These are phyloP conservation scores for Mortierella sp. DNA, from an alignment of 371 early-diverging fungal species.

Conservation along the genomic window DNA sequence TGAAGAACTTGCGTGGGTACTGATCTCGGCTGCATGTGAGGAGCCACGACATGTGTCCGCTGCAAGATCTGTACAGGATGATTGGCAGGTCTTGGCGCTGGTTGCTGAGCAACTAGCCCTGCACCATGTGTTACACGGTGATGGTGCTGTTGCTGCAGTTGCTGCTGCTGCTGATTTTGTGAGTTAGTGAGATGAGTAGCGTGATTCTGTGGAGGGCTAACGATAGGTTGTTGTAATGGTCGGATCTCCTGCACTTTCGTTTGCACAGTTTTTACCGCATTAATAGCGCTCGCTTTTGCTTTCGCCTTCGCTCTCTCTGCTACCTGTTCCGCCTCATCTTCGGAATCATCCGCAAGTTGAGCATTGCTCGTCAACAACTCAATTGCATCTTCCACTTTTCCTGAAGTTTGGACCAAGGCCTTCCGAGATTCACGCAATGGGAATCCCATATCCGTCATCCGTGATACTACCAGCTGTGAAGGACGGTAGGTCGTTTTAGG, in stretches of 20 bases:
- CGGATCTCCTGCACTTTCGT: conserved; percentile 19
- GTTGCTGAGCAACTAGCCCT: conserved; percentile 18
- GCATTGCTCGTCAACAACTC: conserved; percentile 54
- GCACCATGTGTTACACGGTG: conserved; percentile 8
- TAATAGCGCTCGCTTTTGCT: conserved; percentile 8
- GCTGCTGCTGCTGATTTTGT: conserved; percentile 7
- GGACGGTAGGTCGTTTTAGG: conserved; percentile 56
- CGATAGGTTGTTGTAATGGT: conserved; percentile 12
- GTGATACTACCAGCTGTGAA: conserved; percentile 47
- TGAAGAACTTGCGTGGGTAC: conserved; percentile 55
- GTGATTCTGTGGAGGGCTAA: conserved; percentile 8
- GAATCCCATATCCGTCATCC: conserved; percentile 57
- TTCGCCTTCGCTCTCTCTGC: conserved; percentile 41
- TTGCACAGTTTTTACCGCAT: conserved; percentile 3
- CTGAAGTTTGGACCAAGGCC: conserved; percentile 52
- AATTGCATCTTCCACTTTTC: conserved; percentile 57
- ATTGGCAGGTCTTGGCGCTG: conserved; percentile 22
- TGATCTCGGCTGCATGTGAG: conserved; percentile 43
- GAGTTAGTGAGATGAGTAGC: conserved; percentile 1
- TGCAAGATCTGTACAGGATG: conserved; percentile 56
- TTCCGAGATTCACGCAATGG: conserved; percentile 45
- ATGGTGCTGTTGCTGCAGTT: conserved; percentile 14
- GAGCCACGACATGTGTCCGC: conserved; percentile 37
- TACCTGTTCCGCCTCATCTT: conserved; percentile 48
- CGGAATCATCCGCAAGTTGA: conserved; percentile 52